Conservation (phyloP, 2,329 filamentous ascomycete genomes). For the Fusarium incarnatum region DNA sequence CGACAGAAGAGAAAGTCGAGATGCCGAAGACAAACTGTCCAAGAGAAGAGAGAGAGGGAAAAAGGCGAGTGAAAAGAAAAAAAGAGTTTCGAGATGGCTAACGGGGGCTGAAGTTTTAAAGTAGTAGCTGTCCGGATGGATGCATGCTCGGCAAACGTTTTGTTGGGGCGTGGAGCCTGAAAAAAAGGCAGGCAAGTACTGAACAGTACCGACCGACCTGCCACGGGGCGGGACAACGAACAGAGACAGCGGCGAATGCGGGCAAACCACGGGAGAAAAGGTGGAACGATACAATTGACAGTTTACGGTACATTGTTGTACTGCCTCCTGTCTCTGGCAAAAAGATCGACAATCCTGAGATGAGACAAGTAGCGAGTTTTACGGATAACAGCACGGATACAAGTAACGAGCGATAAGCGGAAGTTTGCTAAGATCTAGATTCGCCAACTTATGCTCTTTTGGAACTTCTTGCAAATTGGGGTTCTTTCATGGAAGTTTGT, state of each 20-base stretch:
- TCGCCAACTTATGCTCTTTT: neutral
- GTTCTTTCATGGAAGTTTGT: neutral
- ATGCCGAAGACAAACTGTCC: constrained; percentile 20
- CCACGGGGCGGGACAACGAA: constrained; percentile 20
- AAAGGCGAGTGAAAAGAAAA: constrained; percentile 8
- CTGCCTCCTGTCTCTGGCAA: constrained; percentile 29
- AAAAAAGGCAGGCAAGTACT: constrained; percentile 27
- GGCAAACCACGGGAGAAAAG: neutral
- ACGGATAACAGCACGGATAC: neutral
- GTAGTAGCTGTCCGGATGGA: constrained; percentile 17
- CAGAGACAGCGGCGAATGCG: constrained; percentile 31
- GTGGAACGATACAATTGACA: constrained; percentile 30
- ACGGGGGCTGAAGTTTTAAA: constrained; percentile 41
- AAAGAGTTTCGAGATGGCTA: constrained; percentile 1
- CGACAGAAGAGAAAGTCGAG: constrained; percentile 43
- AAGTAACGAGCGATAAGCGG: constrained; percentile 14
- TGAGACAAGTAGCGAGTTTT: constrained; percentile 16
- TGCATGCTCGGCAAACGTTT: constrained; percentile 43
- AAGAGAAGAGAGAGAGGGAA: constrained; percentile 10
- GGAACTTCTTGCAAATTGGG: neutral
- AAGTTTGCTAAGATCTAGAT: neutral
- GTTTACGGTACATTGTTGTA: neutral
- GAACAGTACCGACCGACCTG: neutral
- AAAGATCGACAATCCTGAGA: constrained; percentile 27
- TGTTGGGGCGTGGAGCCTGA: constrained; percentile 47